A percentile compares a stretch with the other conserved stretches of the same genome.
These are phyloP conservation scores for Phytophthora colocasiae DNA, from an alignment of 352 stramenopile genomes.

Conservation along the genomic window DNA sequence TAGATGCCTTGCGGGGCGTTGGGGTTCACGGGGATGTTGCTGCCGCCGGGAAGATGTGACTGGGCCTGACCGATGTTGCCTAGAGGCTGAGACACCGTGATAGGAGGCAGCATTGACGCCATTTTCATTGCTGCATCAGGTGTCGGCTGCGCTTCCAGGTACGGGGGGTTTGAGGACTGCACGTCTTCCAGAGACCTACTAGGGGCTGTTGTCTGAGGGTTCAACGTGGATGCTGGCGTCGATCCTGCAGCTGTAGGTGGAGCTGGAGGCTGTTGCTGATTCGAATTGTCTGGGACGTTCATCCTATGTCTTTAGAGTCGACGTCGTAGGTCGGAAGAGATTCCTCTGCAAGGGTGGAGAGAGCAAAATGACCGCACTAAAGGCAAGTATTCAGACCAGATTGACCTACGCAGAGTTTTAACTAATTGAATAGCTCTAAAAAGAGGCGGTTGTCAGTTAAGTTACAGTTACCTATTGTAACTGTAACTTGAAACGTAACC, in stretches of 20 bases:
- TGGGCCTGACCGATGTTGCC: constrained; percentile 43
- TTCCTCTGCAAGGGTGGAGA: constrained; percentile 2
- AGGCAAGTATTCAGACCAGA: constrained; percentile 23
- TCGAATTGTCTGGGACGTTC: constrained; percentile 9
- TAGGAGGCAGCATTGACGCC: constrained; percentile 43
- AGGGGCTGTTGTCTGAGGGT: constrained; percentile 2
- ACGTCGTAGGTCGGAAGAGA: not conserved
- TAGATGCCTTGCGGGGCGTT: constrained; percentile 26
- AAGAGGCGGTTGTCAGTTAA: not conserved
- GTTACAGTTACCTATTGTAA: too few species aligned
- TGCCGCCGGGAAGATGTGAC: constrained; percentile 42
- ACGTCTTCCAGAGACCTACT: constrained; percentile 22
- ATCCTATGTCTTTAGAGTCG: constrained; percentile 9
- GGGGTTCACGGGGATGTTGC: constrained; percentile 52
- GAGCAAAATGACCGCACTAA: not conserved
- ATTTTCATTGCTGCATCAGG: constrained; percentile 40
- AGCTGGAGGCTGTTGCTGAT: constrained; percentile 1
- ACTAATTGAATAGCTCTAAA: too few species aligned
- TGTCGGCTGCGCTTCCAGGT: constrained; percentile 43
- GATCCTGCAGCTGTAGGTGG: not conserved
- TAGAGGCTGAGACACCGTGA: constrained; percentile 51
- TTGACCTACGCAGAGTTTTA: not conserved
- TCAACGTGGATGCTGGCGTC: not conserved
- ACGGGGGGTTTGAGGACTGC: constrained; percentile 38
- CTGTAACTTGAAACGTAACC: constrained; percentile 5